Evolutionary conservation across 345 rosid genomes (phyloP).

Genomic region (Moringa oleifera): DNA sequence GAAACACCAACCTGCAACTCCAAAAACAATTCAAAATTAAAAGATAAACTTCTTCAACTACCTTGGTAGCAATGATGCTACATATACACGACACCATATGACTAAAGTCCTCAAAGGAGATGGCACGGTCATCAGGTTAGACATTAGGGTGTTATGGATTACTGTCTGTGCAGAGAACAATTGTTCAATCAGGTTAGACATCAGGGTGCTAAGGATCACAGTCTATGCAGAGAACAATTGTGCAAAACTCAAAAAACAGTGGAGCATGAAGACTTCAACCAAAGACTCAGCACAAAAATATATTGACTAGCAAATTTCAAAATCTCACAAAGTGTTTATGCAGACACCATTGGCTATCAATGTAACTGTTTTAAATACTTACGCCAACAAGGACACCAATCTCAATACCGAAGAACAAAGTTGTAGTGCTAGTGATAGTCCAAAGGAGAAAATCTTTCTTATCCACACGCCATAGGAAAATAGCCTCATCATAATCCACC

Average conservation of each 20-base stretch:
- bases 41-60: not conserved
- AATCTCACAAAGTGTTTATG: not conserved
- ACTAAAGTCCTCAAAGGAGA: not conserved
- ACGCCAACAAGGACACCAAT: slow-evolving; percentile 98
- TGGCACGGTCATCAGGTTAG: no score
- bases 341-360: not conserved
- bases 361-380: slow-evolving; percentile 27
- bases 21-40: slow-evolving; percentile 17
- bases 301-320: not conserved
- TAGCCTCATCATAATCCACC: slow-evolving; percentile 97
- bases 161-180: no score
- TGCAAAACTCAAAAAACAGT: not conserved
- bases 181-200: no score
- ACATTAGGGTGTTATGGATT: no score
- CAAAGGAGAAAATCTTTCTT: slow-evolving; percentile 97
- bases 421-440: slow-evolving; percentile 69
- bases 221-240: not conserved
- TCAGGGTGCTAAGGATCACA: not conserved
- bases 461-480: slow-evolving; percentile 91
- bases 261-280: not conserved
- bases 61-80: not conserved
- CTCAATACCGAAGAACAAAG: slow-evolving; percentile 93
- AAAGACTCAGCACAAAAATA: no score
- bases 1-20: slow-evolving; percentile 79
- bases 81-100: not conserved